Base-by-base conservation (phyloP, 148 eudicot species). In the Fallopia convolvulus region DNA sequence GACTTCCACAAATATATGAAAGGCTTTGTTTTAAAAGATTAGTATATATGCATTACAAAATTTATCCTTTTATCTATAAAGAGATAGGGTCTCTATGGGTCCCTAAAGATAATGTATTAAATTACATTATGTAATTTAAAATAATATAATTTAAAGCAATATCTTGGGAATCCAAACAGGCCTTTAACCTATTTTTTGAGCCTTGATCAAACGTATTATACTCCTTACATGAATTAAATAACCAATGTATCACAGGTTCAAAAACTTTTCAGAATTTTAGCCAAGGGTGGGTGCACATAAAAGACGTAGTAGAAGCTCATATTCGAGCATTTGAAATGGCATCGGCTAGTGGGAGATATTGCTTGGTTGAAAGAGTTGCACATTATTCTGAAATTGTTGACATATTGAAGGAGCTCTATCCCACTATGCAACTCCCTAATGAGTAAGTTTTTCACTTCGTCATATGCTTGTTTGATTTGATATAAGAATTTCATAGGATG, bases 221-320 rank as follows among this genome's bases (percentile, higher is more conserved):
- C 50, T 47, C 50, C 50, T 4, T 47, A 47, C 10, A 8, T 12
- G 50, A 5, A 8, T 47, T 71, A 8, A 71, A 32, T 36, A 71
- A n/a, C 46, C 68, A 47, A 47, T 47, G 50, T 13, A 3, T 0
- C 3, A 20, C 70, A 83, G 83, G 83, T 44, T 42, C 79, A 9
- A 70, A 77, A 6, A 79, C 80, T 8, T 79, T 74, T 50, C 23
- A 44, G 2, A 82, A 79, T 60, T 11, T 2, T 3, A 33, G 61
- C 8, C 23, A 26, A 1, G 79, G 82, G 4, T 79, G 63, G 80
- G 75, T 81, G 9, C 78, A 84, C 81, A 75, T 84, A 2, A 74
- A 79, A 68, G 86, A 81, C 77, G 82, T 81, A 14, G 81, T 77
- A 0, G 74, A 81, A 78, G 82, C 82, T 36, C 86, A 84, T 68